phyloP scores from a whole-genome alignment of 2,329 filamentous ascomycete genomes.

The Scedosporium aurantiacum region DNA sequence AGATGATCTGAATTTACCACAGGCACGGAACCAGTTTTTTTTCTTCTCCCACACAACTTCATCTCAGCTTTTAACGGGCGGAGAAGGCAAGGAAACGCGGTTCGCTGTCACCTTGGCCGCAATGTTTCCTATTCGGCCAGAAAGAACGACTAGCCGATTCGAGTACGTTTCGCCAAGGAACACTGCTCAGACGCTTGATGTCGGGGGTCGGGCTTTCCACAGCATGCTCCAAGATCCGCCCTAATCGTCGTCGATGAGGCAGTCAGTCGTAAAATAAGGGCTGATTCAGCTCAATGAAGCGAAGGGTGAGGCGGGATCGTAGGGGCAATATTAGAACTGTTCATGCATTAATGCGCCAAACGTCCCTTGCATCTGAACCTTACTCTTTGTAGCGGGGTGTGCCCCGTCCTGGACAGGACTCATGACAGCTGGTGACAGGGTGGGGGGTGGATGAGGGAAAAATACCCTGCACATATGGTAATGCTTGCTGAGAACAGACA shows the following conservation, averaged over 20 bases:
- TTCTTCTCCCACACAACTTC: neutral
- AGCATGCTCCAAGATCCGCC: neutral
- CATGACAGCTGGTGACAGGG: neutral
- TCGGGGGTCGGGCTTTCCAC: neutral
- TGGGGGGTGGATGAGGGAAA: neutral
- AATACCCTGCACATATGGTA: neutral
- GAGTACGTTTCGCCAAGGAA: neutral
- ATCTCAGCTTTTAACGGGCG: neutral
- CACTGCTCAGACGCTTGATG: neutral
- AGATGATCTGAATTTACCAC: neutral
- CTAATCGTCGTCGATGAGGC: neutral
- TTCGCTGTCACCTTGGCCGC: neutral
- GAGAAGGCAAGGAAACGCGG: neutral
- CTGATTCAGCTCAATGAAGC: constrained; percentile 2
- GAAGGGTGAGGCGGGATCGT: neutral
- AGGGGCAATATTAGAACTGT: constrained; percentile 7
- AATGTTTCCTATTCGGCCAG: neutral
- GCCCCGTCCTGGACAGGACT: neutral
- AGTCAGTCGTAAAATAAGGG: neutral
- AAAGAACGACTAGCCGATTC: neutral
- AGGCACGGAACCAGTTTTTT: neutral
- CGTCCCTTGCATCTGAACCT: neutral
- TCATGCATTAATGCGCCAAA: constrained; percentile 11
- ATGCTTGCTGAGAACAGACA: too few relatives aligned
- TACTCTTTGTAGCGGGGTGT: neutral